These are phyloP conservation scores for Circinella minor DNA, from an alignment of 371 early-diverging fungal species.

Conservation along the genomic window DNA sequence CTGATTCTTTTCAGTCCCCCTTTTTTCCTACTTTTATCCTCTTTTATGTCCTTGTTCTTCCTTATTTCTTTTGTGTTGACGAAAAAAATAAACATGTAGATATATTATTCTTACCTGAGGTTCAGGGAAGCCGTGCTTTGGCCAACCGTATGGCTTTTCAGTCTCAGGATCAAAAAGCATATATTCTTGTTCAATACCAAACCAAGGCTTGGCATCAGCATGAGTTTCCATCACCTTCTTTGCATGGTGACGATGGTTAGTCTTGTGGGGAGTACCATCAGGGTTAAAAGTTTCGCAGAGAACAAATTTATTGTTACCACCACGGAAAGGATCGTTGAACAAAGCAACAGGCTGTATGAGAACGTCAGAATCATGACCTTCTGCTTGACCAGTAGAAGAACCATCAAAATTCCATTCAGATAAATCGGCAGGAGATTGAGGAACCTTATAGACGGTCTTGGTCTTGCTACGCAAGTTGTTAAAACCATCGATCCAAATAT, in stretches of 20 bases:
- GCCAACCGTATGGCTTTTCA: conserved; percentile 62
- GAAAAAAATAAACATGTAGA: too few species aligned
- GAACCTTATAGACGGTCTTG: conserved; percentile 48
- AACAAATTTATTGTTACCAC: conserved; percentile 66
- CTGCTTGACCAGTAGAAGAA: conserved; percentile 65
- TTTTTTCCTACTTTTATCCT: conserved; percentile 11
- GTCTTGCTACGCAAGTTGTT: conserved; percentile 55
- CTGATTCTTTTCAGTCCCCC: neutral
- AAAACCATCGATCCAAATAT: conserved; percentile 66
- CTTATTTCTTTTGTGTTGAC: too few species aligned
- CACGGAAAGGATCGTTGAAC: conserved; percentile 65
- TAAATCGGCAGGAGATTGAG: conserved; percentile 45
- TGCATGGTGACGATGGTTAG: conserved; percentile 56
- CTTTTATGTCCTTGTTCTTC: neutral
- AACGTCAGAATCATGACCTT: conserved; percentile 67
- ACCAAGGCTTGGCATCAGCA: conserved; percentile 59
- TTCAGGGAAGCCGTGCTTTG: conserved; percentile 62
- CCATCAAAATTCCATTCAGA: conserved; percentile 72
- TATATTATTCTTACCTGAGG: conserved; percentile 47
- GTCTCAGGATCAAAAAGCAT: conserved; percentile 60
- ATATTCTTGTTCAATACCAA: conserved; percentile 71
- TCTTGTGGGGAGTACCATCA: conserved; percentile 64
- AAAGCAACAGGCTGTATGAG: conserved; percentile 60
- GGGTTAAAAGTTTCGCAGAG: conserved; percentile 57
- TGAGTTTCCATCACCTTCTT: conserved; percentile 51